Percentiles rank a stretch among this genome's conserved stretches.
Conservation (phyloP, 1,284 basidiomycete genomes). For the Anthracocystis setariae region DNA sequence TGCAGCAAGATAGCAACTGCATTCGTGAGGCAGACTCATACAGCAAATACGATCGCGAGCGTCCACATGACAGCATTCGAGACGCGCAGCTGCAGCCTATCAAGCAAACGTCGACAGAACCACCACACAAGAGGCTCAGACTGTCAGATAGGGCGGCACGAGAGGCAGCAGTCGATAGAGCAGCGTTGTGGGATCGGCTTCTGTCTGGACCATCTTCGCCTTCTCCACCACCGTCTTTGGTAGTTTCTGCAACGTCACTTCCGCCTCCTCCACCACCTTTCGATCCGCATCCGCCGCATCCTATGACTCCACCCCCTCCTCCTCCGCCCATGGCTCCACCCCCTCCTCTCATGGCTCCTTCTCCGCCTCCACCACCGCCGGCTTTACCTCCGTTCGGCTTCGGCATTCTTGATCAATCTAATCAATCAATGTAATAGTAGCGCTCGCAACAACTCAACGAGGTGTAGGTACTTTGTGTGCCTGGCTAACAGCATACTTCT, state of each 20-base stretch:
- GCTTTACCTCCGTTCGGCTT: background rate
- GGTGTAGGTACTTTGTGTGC: background rate
- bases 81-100: background rate
- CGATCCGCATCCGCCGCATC: constrained; percentile 3
- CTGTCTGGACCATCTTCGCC: constrained; percentile 8
- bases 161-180: constrained; percentile 1
- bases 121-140: constrained; percentile 1
- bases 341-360: constrained; percentile 7
- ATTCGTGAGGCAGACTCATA: background rate
- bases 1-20: background rate
- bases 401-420: background rate
- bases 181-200: constrained; percentile 18
- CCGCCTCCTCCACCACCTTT: background rate
- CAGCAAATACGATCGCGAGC: background rate
- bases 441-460: background rate
- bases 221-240: too few relatives aligned
- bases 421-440: background rate
- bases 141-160: background rate
- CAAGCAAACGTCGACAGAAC: background rate
- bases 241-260: too few relatives aligned
- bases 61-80: background rate
- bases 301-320: constrained; percentile 5
- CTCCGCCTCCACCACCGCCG: constrained; percentile 1
- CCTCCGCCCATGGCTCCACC: constrained; percentile 11
- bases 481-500: too few relatives aligned